phyloP scores from a whole-genome alignment of 805 yeast genomes.

The Wickerhamiella kurtzmanii region DNA sequence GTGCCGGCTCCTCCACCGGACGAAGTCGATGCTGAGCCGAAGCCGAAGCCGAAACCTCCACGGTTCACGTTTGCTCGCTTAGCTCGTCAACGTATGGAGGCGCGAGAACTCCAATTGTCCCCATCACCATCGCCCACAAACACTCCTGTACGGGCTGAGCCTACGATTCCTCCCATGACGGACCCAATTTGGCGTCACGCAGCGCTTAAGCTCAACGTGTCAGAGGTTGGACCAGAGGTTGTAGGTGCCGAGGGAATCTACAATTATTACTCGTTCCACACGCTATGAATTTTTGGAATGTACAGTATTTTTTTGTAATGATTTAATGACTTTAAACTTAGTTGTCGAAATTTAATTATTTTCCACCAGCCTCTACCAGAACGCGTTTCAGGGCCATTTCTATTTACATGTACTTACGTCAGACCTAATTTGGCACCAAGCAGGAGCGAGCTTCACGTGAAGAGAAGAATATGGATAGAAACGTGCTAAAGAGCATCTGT shows the following conservation, averaged over 20 bases:
- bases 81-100: constrained; percentile 17
- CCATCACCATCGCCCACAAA: not conserved
- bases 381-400: too few species aligned
- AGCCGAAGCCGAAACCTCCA: not conserved
- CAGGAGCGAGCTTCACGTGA: too few species aligned
- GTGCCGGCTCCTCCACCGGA: constrained; percentile 5
- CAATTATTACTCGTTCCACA: constrained; percentile 11
- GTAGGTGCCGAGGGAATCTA: constrained; percentile 13
- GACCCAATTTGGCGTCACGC: constrained; percentile 23
- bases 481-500: constrained; percentile 2
- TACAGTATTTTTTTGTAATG: too few species aligned
- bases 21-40: not conserved
- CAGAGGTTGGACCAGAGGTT: constrained; percentile 20
- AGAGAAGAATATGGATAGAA: not conserved
- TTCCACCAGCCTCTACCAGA: too few species aligned
- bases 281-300: constrained; percentile 48
- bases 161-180: constrained; percentile 14
- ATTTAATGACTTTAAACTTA: not conserved
- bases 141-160: not conserved
- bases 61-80: constrained; percentile 20
- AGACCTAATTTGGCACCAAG: not conserved
- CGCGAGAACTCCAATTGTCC: constrained; percentile 3
- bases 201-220: constrained; percentile 26
- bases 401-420: not conserved
- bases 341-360: too few species aligned